Evolutionary conservation across 169 alveolate species (phyloP).

Genomic region (Plasmodium knowlesi): DNA sequence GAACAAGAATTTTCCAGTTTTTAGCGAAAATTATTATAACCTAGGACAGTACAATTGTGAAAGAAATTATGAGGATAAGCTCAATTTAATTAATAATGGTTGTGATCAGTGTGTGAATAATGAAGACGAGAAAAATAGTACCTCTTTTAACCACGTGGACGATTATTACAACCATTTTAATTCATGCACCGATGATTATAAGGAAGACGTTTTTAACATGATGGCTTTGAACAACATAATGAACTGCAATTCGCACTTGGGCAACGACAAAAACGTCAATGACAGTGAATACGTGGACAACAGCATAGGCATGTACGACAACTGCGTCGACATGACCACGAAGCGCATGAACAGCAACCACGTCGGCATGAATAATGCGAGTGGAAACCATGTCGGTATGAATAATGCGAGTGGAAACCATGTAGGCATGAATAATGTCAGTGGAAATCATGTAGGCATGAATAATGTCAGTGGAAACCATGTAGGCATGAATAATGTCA

Average conservation of each 20-base stretch:
- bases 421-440: not conserved
- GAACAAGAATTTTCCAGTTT: conserved; percentile 23
- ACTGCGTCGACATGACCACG: not conserved
- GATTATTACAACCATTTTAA: conserved; percentile 23
- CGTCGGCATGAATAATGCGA: not conserved
- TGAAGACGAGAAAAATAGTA: not conserved
- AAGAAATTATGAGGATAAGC: conserved; percentile 23
- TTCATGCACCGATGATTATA: conserved; percentile 26
- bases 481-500: too few species aligned
- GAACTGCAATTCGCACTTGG: conserved; percentile 6
- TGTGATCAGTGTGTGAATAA: conserved; percentile 19
- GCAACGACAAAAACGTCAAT: conserved; percentile 8
- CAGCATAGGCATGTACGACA: not conserved
- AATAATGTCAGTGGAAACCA: not conserved
- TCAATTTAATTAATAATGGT: not conserved
- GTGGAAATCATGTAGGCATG: not conserved
- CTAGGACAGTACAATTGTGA: conserved; percentile 6
- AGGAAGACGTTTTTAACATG: conserved; percentile 37
- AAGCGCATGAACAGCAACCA: not conserved
- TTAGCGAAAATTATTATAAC: conserved; percentile 22
- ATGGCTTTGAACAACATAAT: conserved; percentile 25
- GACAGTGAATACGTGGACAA: conserved; percentile 10
- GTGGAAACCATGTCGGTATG: not conserved
- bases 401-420: not conserved
- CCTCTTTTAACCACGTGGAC: not conserved